Conservation (phyloP, 768 basidiomycete species). For the Postia placenta region DNA sequence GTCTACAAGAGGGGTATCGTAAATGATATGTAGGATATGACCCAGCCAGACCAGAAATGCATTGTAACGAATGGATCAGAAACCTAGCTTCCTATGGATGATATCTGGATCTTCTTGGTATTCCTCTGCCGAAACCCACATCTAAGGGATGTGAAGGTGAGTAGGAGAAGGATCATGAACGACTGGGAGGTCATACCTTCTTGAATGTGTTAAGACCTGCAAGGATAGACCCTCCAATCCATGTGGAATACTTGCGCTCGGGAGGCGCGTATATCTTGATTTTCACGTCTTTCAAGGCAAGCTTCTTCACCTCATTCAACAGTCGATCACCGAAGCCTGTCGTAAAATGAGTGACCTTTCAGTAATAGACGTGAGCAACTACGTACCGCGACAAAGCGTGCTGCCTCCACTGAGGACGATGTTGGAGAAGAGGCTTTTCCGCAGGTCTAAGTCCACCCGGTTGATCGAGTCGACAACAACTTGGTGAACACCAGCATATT, state of each 20-base stretch:
- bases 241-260: conserved; percentile 97
- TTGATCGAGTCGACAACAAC: conserved; percentile 98
- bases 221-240: conserved; percentile 96
- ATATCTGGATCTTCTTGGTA: conserved; percentile 99
- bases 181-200: conserved; percentile 50
- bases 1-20: conserved; percentile 20
- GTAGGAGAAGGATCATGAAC: neutral
- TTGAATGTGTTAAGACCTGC: conserved; percentile 97
- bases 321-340: conserved; percentile 95
- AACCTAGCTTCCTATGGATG: conserved; percentile 92
- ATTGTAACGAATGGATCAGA: conserved; percentile 32
- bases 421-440: conserved; percentile 93
- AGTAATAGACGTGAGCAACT: too few relatives aligned
- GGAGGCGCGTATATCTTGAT: conserved; percentile 99
- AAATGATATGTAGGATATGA: conserved; percentile 16
- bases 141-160: conserved; percentile 46
- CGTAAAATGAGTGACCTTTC: conserved; percentile 6
- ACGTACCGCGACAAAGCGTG: conserved; percentile 87
- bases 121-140: conserved; percentile 99
- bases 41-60: conserved; percentile 10
- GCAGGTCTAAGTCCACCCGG: conserved; percentile 91
- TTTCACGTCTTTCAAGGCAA: conserved; percentile 93
- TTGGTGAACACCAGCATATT: conserved; percentile 96
- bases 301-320: conserved; percentile 93
- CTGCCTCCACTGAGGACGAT: conserved; percentile 96